Percentiles rank a stretch among this genome's conserved stretches.
Conservation (phyloP, 2,329 filamentous ascomycete species). For the Sphaerulina vaccinii region DNA sequence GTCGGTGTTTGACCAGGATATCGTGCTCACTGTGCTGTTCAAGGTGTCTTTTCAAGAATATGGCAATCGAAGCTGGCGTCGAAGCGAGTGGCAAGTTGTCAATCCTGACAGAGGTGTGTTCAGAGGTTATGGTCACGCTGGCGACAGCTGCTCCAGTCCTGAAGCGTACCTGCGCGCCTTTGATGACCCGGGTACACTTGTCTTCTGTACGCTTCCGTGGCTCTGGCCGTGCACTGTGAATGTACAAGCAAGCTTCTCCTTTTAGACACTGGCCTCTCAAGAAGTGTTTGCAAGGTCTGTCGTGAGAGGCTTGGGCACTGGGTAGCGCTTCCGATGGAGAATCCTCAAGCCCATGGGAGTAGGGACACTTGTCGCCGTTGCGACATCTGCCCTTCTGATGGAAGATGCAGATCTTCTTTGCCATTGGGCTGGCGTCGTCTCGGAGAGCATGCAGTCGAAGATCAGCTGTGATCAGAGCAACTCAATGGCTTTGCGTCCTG, state of each 20-base stretch:
- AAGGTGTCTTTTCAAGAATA: neutral
- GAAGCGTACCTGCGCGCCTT: slow-evolving; percentile 1
- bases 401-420: neutral
- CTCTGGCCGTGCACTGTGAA: neutral
- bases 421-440: too few relatives aligned
- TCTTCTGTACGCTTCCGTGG: neutral
- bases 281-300: neutral
- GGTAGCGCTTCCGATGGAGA: neutral
- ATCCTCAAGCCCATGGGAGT: neutral
- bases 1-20: neutral
- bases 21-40: neutral
- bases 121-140: neutral
- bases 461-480: too few relatives aligned
- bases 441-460: too few relatives aligned
- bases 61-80: neutral
- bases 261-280: neutral
- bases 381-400: neutral
- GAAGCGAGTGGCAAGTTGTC: neutral
- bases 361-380: neutral
- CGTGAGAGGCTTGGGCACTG: neutral
- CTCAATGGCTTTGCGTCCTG: too few relatives aligned
- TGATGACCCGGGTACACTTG: neutral
- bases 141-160: neutral
- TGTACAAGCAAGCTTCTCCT: neutral
- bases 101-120: neutral